These are phyloP conservation scores for Pyrrhoderma noxium DNA, from an alignment of 1,284 basidiomycete genomes.

Conservation along the genomic window DNA sequence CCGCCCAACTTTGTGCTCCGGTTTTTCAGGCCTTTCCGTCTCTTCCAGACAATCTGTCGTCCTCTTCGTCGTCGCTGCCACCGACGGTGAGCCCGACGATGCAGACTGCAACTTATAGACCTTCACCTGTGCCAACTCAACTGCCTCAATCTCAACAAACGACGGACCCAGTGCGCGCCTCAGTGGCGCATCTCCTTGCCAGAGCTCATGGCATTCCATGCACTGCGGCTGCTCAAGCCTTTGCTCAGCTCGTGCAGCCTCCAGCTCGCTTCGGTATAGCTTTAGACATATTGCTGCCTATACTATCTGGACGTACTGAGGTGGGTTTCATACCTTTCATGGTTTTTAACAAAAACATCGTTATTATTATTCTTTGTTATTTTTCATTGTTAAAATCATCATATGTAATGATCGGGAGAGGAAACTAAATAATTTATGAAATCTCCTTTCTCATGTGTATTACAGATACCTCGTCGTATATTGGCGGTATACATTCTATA, in stretches of 20 bases:
- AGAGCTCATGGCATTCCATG: constrained; percentile 61
- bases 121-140: constrained; percentile 10
- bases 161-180: constrained; percentile 35
- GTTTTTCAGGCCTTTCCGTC: too few relatives aligned
- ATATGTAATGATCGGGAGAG: too few relatives aligned
- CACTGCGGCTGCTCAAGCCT: constrained; percentile 64
- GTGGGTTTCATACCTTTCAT: constrained; percentile 21
- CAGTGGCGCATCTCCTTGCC: constrained; percentile 55
- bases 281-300: constrained; percentile 65
- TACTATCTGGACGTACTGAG: constrained; percentile 41
- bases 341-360: background rate
- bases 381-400: too few relatives aligned
- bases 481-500: constrained; percentile 53
- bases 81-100: constrained; percentile 1
- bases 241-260: constrained; percentile 62
- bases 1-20: too few relatives aligned
- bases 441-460: constrained; percentile 5
- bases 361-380: background rate
- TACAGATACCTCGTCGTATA: constrained; percentile 62
- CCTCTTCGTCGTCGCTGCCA: background rate
- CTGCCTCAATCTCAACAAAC: background rate
- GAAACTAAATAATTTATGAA: too few relatives aligned
- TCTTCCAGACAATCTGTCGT: background rate
- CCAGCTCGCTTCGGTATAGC: constrained; percentile 68
- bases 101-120: constrained; percentile 14